Conservation (phyloP, 768 basidiomycete genomes). For the Macrocybe gigantea region DNA sequence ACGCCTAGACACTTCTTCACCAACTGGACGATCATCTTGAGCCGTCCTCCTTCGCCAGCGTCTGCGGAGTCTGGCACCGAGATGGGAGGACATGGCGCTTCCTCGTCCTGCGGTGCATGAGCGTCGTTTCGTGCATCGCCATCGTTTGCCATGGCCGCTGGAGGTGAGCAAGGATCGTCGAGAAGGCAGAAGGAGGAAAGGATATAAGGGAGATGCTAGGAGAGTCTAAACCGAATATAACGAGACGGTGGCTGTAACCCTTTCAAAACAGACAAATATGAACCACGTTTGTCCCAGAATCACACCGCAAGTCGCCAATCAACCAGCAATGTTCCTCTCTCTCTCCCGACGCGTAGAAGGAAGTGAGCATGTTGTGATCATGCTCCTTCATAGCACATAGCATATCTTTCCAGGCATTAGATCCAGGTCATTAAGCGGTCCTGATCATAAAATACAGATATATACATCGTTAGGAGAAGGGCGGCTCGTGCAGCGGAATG, state of each 20-base stretch:
- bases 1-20: slow-evolving; percentile 90
- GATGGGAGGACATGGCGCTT: slow-evolving; percentile 49
- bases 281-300: slow-evolving; percentile 3
- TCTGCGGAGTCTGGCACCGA: slow-evolving; percentile 68
- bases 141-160: slow-evolving; percentile 9
- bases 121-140: slow-evolving; percentile 4
- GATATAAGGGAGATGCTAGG: slow-evolving; percentile 6
- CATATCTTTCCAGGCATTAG: too few relatives aligned
- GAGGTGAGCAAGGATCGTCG: slow-evolving; percentile 1
- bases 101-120: slow-evolving; percentile 32
- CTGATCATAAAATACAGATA: too few relatives aligned
- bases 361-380: too few relatives aligned
- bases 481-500: too few relatives aligned
- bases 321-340: too few relatives aligned
- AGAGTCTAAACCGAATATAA: neutral
- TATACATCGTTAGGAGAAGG: too few relatives aligned
- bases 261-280: neutral
- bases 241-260: slow-evolving; percentile 1
- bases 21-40: slow-evolving; percentile 90
- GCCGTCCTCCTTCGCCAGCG: slow-evolving; percentile 80
- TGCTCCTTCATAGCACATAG: too few relatives aligned
- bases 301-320: neutral
- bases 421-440: too few relatives aligned
- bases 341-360: too few relatives aligned
- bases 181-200: slow-evolving; percentile 4